These are phyloP conservation scores for Rubroboletus satanas DNA, from an alignment of 768 basidiomycete species.

Conservation along the genomic window DNA sequence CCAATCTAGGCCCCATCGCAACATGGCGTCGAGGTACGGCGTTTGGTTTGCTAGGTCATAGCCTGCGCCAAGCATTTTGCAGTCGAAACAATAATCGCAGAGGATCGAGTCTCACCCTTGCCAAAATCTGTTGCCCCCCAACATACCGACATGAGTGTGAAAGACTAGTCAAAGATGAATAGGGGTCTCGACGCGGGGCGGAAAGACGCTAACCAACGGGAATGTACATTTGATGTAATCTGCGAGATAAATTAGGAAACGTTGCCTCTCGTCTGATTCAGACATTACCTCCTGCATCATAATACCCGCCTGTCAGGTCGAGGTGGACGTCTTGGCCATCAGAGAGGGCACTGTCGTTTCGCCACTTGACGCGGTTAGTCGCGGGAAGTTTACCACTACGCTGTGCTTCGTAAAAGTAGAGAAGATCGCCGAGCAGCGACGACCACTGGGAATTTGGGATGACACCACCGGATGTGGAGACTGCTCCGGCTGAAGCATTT, in stretches of 20 bases:
- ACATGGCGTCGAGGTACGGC: constrained; percentile 84
- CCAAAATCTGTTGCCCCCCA: constrained; percentile 90
- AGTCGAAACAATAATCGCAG: not conserved
- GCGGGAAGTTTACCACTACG: constrained; percentile 70
- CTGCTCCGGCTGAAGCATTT: constrained; percentile 51
- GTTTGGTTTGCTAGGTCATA: constrained; percentile 87
- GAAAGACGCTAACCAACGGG: constrained; percentile 55
- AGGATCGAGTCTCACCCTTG: constrained; percentile 44
- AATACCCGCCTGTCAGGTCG: constrained; percentile 85
- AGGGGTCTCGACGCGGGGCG: not conserved
- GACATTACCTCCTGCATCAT: constrained; percentile 81
- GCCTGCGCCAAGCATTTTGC: constrained; percentile 36
- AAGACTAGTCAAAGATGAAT: constrained; percentile 46
- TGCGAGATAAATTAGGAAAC: constrained; percentile 24
- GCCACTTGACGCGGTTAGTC: constrained; percentile 77
- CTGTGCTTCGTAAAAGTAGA: constrained; percentile 93
- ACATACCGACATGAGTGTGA: constrained; percentile 78
- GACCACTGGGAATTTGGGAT: constrained; percentile 78
- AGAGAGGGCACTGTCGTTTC: constrained; percentile 72
- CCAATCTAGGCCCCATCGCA: constrained; percentile 92
- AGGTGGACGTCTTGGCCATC: constrained; percentile 74
- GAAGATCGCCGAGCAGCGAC: constrained; percentile 68
- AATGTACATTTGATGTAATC: constrained; percentile 89
- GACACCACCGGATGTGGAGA: constrained; percentile 36
- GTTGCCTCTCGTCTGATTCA: not conserved